phyloP scores from a whole-genome alignment of 140 eudicot species.

The Flaveria floridana region DNA sequence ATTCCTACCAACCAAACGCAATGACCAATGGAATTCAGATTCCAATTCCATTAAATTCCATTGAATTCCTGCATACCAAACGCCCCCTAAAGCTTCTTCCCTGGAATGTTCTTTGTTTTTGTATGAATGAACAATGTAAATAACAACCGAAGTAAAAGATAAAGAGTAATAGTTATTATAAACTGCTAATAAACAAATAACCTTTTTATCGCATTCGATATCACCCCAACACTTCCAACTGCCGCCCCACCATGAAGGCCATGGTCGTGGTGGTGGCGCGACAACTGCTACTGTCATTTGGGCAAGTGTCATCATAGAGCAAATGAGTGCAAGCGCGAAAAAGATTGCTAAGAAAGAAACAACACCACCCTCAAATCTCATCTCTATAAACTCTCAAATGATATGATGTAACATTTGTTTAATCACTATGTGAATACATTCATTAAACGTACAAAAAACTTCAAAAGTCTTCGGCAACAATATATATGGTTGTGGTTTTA shows the following conservation, averaged over 20 bases:
- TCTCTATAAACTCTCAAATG: background rate
- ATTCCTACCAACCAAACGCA: no score
- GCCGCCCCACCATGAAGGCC: background rate
- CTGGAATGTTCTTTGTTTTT: no score
- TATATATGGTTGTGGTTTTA: background rate
- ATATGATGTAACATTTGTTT: background rate
- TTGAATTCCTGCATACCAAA: no score
- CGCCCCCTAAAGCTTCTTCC: no score
- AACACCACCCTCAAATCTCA: background rate
- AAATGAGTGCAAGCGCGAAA: background rate
- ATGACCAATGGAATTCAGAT: no score
- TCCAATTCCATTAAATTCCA: no score
- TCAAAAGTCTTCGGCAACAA: background rate
- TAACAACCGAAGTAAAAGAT: background rate
- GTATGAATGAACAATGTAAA: background rate
- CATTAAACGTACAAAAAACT: background rate
- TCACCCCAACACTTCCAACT: slow-evolving; percentile 1
- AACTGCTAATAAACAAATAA: background rate
- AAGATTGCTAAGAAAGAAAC: background rate
- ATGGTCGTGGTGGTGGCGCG: background rate
- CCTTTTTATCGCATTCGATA: background rate
- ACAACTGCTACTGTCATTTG: no score
- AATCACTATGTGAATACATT: background rate
- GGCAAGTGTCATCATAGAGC: background rate
- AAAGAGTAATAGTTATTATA: background rate